Base-by-base conservation (phyloP, 768 basidiomycete genomes). In the Suillus luteus region DNA sequence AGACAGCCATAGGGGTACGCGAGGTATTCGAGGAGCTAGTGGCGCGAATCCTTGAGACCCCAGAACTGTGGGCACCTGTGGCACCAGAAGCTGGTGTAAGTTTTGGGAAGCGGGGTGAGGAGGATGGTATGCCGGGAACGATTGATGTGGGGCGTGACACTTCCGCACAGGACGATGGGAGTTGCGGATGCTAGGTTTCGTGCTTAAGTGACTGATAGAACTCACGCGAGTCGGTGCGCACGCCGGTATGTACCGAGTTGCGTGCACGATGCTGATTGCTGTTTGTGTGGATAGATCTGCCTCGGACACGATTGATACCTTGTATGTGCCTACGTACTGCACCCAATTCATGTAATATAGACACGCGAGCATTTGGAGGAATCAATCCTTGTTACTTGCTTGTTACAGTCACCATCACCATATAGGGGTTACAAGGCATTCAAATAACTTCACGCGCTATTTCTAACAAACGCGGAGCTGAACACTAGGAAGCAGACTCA, bases 1-100 rank as follows among this genome's bases (percentile, higher is more conserved):
- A 98, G 86, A 97, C 93, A 0, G 86, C 89, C 9, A 81, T 92
- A 0, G 90, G 91, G 17, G 95, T 98, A 7, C 82, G 81, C 37
- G 92, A 93, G 52, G 87, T 89, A 2, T 90, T 90, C 70, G 77
- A 82, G 49, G 89, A 91, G 61, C 85, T 96, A 7, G 95, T 97
- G 24, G 83, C 85, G 72, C 83, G 84, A 77, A 96, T 96, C 64
- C 68, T 96, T 59, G 91, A 92, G 43, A 93, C 91, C 0, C 92
- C 93, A 0, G 89, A 88, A 73, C 77, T 96, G 55, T 95, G 92
- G 92, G 83, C 85, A 31, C 71, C 77, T 60, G 74, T 67, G 38
- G 71, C 68, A 62, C 68, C 70, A 0, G 69, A 71, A 52, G 35
- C 55, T 40, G 55, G 62, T 41, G 43, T 55, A 8, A 49, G 63